These are phyloP conservation scores for Dovyalis caffra DNA, from an alignment of 345 rosid species.

Conservation along the genomic window DNA sequence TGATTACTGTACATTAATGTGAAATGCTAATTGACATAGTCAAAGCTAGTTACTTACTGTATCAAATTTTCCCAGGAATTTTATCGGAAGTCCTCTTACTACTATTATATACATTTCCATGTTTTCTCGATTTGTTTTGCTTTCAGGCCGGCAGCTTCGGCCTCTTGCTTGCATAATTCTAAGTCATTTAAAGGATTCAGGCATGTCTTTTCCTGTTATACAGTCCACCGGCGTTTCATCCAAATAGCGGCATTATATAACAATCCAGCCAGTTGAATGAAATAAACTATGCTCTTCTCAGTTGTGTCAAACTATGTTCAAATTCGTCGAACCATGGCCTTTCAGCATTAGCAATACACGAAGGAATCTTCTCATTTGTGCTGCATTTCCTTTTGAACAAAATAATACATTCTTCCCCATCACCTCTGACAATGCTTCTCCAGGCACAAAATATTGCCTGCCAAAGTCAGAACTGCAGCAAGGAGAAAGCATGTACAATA, in stretches of 20 bases:
- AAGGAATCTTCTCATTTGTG: conserved; percentile 74
- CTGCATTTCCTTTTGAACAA: conserved; percentile 92
- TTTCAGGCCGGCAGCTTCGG: too few species aligned
- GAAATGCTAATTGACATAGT: not conserved
- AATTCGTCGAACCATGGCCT: not conserved
- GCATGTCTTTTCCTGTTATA: too few species aligned
- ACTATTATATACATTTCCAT: not conserved
- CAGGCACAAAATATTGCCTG: conserved; percentile 81
- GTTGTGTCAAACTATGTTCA: not conserved
- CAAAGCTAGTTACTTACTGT: not conserved
- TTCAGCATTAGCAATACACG: conserved; percentile 64
- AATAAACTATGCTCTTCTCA: too few species aligned
- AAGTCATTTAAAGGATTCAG: too few species aligned
- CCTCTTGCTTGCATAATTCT: not conserved
- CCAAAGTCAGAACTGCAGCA: not conserved
- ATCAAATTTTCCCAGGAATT: not conserved
- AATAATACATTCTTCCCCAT: conserved; percentile 79
- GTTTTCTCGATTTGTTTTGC: not conserved
- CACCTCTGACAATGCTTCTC: conserved; percentile 77
- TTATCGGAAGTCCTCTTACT: not conserved
- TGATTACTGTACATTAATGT: not conserved
- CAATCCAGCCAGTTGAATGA: too few species aligned
- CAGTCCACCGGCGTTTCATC: too few species aligned
- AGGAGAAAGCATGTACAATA: too few species aligned
- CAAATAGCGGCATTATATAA: too few species aligned